Base-by-base conservation (phyloP, 495 filamentous ascomycete species). In the Xanthoparmelia taractica region DNA sequence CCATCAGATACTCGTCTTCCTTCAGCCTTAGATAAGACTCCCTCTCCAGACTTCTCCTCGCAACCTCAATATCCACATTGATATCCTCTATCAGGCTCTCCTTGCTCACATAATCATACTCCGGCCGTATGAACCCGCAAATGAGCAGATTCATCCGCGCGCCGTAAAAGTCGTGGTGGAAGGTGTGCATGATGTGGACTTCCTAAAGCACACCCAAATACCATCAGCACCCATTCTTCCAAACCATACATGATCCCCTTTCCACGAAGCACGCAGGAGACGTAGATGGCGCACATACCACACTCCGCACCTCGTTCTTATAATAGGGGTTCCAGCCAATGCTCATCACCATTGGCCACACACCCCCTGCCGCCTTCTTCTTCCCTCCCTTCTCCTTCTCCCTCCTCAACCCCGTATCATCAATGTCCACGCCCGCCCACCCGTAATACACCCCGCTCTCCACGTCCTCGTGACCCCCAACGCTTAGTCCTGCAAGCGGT, bases 301-400 rank as follows among this genome's bases (percentile, higher is more conserved):
- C 89, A 45, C 83, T 87, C 25, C 90, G 81, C 45, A 87, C 83
- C 29, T 82, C 82, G 73, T 97, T 96, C 72, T 91, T 92, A 77
- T 95, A 96, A 74, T 90, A 95, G 0, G 92, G 91, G 70, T 96
- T 96, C 79, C 89, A 96, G n/a, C 93, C 92, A 58, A 98, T 93
- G 43, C 84, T 88, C 86, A 98, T 86, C 57, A 96, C 93, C 77
- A 96, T 95, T 0, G 90, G 90, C 73, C 87, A 89, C 25, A 96
- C 77, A 48, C 74, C 76, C 43, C 77, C 75, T n/a, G 63, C 62
- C 8, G 23, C 23, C 23, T 15, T n/a, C 15, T 5, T 23, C 37
- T 48, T 41, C 45, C 29, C 59, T 33, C 27, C 12, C 12, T 20
- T 52, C n/a, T 57, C 58, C 40, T 38, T 45, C 34, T 47, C 52